A percentile compares a stretch with the other conserved stretches of the same genome.
Conservation (phyloP, 352 stramenopile genomes). For the Aphanomyces cochlioides region DNA sequence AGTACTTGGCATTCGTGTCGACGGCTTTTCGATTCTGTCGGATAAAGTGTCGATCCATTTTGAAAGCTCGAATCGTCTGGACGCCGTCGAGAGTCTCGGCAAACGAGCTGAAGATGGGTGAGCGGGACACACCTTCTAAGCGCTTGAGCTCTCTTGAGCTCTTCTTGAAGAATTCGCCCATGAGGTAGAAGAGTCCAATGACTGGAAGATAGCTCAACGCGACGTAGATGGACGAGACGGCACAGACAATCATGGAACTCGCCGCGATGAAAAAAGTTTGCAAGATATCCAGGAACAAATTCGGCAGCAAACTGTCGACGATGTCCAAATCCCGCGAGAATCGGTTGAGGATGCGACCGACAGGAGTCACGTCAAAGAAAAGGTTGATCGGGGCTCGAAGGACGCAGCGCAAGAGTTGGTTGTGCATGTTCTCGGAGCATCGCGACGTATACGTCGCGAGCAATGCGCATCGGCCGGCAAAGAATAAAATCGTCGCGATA, state of each 20-base stretch:
- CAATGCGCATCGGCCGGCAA: too few relatives aligned
- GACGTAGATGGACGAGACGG: constrained; percentile 44
- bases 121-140: constrained; percentile 56
- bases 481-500: background rate
- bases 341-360: constrained; percentile 87
- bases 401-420: constrained; percentile 37
- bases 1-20: constrained; percentile 76
- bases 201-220: too few relatives aligned
- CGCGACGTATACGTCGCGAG: too few relatives aligned
- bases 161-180: constrained; percentile 58
- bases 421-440: too few relatives aligned
- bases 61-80: constrained; percentile 61
- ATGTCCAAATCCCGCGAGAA: constrained; percentile 89
- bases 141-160: constrained; percentile 78
- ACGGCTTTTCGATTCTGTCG: constrained; percentile 40
- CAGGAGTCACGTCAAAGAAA: constrained; percentile 90
- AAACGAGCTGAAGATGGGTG: constrained; percentile 91
- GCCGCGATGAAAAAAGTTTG: constrained; percentile 52
- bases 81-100: constrained; percentile 84
- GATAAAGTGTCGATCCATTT: constrained; percentile 46
- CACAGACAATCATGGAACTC: constrained; percentile 41
- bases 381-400: constrained; percentile 61
- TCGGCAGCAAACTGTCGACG: constrained; percentile 78
- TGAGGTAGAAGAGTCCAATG: constrained; percentile 37
- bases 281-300: constrained; percentile 37